These are phyloP conservation scores for Mycena venus DNA, from an alignment of 768 basidiomycete species.

Conservation along the genomic window DNA sequence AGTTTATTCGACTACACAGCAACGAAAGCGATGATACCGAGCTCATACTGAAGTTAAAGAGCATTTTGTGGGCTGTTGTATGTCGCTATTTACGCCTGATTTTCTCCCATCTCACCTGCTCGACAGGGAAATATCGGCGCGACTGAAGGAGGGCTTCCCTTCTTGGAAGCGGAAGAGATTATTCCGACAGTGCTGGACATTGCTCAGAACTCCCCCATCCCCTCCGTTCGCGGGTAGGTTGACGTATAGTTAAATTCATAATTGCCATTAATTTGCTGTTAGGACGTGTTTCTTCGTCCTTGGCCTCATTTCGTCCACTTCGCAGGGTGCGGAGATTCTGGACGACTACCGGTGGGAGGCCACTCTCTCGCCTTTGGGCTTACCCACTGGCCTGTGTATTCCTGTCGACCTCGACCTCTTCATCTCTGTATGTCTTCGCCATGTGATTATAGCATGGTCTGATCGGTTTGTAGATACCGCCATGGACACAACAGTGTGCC, in stretches of 20 bases:
- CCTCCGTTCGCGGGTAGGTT: constrained; percentile 92
- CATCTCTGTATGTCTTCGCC: constrained; percentile 68
- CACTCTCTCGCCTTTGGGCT: constrained; percentile 85
- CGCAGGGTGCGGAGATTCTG: constrained; percentile 92
- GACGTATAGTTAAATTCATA: not conserved
- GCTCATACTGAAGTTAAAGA: constrained; percentile 91
- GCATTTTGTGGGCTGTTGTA: constrained; percentile 97
- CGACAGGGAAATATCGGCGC: constrained; percentile 93
- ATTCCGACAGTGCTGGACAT: constrained; percentile 92
- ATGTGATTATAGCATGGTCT: not conserved
- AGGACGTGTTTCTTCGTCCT: constrained; percentile 98
- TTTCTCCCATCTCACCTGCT: not conserved
- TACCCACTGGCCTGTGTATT: constrained; percentile 92
- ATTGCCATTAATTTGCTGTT: constrained; percentile 1
- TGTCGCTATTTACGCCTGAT: constrained; percentile 45
- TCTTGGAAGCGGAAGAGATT: constrained; percentile 96
- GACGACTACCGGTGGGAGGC: constrained; percentile 96
- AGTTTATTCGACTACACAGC: constrained; percentile 90
- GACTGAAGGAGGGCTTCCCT: constrained; percentile 90
- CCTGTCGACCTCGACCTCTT: constrained; percentile 89
- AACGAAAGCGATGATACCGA: constrained; percentile 87
- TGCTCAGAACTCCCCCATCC: constrained; percentile 88
- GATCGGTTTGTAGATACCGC: constrained; percentile 67
- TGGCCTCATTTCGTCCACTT: constrained; percentile 91
- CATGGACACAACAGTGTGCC: constrained; percentile 65